phyloP scores from a whole-genome alignment of 495 filamentous ascomycete species.

The Neurospora cerealis region DNA sequence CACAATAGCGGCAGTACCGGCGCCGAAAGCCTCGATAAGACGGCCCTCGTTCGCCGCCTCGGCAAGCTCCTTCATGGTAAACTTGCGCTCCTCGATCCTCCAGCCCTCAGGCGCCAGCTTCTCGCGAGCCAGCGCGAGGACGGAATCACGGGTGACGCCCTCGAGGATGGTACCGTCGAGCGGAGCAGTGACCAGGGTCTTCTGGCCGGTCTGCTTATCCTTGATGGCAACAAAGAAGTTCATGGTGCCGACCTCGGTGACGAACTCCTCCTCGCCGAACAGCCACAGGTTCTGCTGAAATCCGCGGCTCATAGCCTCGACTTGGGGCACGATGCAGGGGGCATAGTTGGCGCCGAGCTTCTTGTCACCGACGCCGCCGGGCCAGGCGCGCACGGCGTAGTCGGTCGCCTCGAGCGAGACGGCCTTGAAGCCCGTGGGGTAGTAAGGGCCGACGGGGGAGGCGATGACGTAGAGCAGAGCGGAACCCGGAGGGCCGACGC shows the following conservation, averaged over 20 bases:
- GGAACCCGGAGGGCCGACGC: slow-evolving; percentile 81
- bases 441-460: slow-evolving; percentile 94
- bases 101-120: slow-evolving; percentile 76
- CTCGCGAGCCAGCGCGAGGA: slow-evolving; percentile 75
- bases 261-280: slow-evolving; percentile 85
- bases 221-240: slow-evolving; percentile 82
- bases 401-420: slow-evolving; percentile 86
- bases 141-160: slow-evolving; percentile 83
- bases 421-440: slow-evolving; percentile 95
- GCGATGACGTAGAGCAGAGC: slow-evolving; percentile 92
- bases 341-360: slow-evolving; percentile 98
- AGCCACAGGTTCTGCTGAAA: slow-evolving; percentile 99
- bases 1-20: slow-evolving; percentile 81
- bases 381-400: slow-evolving; percentile 95
- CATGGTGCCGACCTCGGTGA: slow-evolving; percentile 97
- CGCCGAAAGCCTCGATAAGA: slow-evolving; percentile 83
- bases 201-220: slow-evolving; percentile 74
- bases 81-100: slow-evolving; percentile 78
- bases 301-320: slow-evolving; percentile 76
- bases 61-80: slow-evolving; percentile 73
- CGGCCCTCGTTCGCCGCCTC: slow-evolving; percentile 76
- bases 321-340: slow-evolving; percentile 87
- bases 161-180: slow-evolving; percentile 96
- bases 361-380: slow-evolving; percentile 91
- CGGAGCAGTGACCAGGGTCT: slow-evolving; percentile 84